Base-by-base conservation (phyloP, 2,329 filamentous ascomycete genomes). In the Zymoseptoria crescenta region DNA sequence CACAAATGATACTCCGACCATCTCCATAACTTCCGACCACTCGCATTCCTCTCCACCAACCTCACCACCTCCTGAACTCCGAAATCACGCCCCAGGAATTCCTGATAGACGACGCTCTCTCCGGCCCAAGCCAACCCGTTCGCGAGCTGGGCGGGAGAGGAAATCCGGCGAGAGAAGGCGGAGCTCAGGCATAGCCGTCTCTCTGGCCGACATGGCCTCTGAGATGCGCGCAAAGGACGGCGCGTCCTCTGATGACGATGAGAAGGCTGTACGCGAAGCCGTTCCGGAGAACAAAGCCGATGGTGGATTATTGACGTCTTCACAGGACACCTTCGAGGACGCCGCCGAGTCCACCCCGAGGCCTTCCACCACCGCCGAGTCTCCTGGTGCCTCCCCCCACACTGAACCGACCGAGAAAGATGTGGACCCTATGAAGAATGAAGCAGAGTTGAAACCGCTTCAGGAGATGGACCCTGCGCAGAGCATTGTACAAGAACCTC, bases 241-340 rank as follows among this genome's bases (percentile, higher is more conserved):
- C 35, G 35, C 35, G 16, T 45, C 35, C 35, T 45, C 35, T 45
- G 35, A 63, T 20, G 61, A 64, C 13, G 62, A 65, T 8, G 45
- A 57, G 35, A 52, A 52, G 51, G 24, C 51, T 24, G 51, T 52
- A 52, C 21, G 51, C 28, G 51, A 45, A 45, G 16, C n/a, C 35
- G 13, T 45, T 16, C 35, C 35, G 6, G 35, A 45, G 13, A 45
- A 57, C 58, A 55, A 60, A 24, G 30, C 21, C 24, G 45, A 61
- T 49, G 56, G 50, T 10, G 52, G n/a, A 4, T 28, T 27, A 30
- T 55, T 50, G 35, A 49, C 52, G 10, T 7, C 49, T 28, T 24
- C 28, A 35, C 71, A 90, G 87, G 87, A 92, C 68, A 83, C 83
- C 16, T 96, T 95, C 70, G 90, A 96, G 76, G 91, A 96, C 79